Evolutionary conservation across 169 alveolate genomes (phyloP).

Genomic region (Plasmodium fragile): DNA sequence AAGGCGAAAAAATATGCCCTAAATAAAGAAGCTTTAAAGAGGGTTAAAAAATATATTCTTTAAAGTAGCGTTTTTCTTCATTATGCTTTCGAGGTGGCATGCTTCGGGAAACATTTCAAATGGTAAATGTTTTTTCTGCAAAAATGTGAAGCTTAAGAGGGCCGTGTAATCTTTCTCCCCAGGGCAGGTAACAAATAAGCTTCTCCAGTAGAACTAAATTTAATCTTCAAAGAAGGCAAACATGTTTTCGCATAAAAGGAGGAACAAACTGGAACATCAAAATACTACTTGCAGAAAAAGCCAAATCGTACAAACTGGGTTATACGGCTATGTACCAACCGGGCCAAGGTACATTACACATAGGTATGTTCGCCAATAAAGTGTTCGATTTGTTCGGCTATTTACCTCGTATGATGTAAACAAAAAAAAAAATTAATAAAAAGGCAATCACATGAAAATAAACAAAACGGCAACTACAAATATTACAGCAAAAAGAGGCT

Average conservation of each 20-base stretch:
- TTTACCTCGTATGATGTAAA: background rate
- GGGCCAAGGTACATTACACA: background rate
- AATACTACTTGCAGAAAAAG: constrained; percentile 1
- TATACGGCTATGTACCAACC: background rate
- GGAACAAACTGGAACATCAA: background rate
- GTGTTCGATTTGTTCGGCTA: background rate
- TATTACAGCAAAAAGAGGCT: background rate
- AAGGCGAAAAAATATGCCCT: background rate
- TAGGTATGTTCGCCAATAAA: background rate
- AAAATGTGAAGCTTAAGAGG: background rate
- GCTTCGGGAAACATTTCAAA: background rate
- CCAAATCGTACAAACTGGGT: background rate
- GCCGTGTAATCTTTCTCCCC: background rate
- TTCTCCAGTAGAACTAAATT: background rate
- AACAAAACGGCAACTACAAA: background rate
- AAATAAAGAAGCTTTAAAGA: background rate
- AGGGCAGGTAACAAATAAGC: background rate
- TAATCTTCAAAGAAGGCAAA: background rate
- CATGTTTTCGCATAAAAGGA: background rate
- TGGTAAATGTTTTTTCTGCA: background rate
- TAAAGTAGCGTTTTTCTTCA: background rate
- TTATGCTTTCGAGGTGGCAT: background rate
- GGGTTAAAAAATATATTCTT: background rate
- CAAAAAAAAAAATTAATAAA: background rate
- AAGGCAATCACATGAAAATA: background rate